Conservation (phyloP, 768 basidiomycete species). For the Cyclocybe aegerita region DNA sequence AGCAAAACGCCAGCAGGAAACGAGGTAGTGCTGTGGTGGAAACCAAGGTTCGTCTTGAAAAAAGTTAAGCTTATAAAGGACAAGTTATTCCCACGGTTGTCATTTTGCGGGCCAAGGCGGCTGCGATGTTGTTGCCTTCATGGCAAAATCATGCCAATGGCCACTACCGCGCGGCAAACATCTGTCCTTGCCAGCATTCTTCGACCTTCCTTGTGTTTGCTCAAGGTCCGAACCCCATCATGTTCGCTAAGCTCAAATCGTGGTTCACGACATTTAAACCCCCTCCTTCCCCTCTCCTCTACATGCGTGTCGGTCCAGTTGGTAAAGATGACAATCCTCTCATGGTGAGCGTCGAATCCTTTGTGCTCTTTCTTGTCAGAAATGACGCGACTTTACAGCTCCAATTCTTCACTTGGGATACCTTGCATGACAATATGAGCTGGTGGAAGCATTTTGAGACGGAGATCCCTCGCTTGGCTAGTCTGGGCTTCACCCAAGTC, state of each 20-base stretch:
- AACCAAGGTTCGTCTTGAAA: constrained; percentile 19
- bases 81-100: background rate
- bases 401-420: constrained; percentile 88
- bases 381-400: constrained; percentile 36
- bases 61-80: constrained; percentile 11
- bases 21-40: constrained; percentile 45
- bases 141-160: background rate
- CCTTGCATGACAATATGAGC: constrained; percentile 51
- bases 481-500: constrained; percentile 74
- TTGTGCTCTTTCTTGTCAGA: background rate
- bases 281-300: constrained; percentile 37
- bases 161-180: too few species aligned
- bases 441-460: constrained; percentile 81
- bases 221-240: constrained; percentile 9
- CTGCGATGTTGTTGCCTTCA: background rate
- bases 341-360: constrained; percentile 46
- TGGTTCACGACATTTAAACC: constrained; percentile 22
- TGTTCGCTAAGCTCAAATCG: constrained; percentile 28
- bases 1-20: constrained; percentile 62
- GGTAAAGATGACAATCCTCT: constrained; percentile 51
- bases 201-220: background rate
- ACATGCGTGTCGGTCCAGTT: constrained; percentile 63
- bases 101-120: background rate
- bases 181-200: background rate
- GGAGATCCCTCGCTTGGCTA: constrained; percentile 61